Conservation (phyloP, 176 grass and related monocot species). For the Stipa capillata region DNA sequence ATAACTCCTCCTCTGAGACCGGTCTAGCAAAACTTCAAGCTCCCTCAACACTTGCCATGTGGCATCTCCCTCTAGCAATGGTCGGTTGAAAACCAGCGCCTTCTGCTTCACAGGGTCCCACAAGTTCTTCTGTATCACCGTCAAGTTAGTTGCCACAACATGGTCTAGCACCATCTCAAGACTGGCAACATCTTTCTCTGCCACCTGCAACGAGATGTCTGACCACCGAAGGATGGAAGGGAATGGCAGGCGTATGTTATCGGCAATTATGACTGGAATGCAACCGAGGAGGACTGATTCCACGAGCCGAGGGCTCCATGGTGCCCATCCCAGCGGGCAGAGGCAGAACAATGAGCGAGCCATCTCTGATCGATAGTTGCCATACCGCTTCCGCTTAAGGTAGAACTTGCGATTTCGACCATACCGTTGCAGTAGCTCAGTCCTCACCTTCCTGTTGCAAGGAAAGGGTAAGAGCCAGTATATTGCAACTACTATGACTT, state of each 20-base stretch:
- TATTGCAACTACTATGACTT: neutral
- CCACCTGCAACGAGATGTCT: conserved; percentile 59
- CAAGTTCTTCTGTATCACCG: conserved; percentile 58
- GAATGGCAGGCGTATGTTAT: conserved; percentile 22
- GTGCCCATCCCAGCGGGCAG: conserved; percentile 36
- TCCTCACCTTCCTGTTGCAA: conserved; percentile 58
- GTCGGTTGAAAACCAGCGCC: conserved; percentile 53
- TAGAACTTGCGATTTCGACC: conserved; percentile 58
- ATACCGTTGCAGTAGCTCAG: conserved; percentile 49
- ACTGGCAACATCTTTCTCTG: conserved; percentile 44
- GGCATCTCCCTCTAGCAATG: conserved; percentile 53
- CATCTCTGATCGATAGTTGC: conserved; percentile 59
- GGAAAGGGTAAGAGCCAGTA: neutral
- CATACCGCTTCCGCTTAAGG: conserved; percentile 53
- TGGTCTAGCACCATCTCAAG: conserved; percentile 63
- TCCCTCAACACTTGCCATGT: conserved; percentile 81
- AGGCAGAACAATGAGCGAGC: conserved; percentile 44
- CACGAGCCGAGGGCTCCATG: conserved; percentile 32
- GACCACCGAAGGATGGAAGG: conserved; percentile 7
- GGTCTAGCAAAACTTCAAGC: conserved; percentile 35
- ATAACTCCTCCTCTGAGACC: conserved; percentile 1
- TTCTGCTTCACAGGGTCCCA: conserved; percentile 61
- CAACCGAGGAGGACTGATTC: conserved; percentile 25
- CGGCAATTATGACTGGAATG: conserved; percentile 30
- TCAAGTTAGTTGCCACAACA: conserved; percentile 63